phyloP scores from a whole-genome alignment of 2,329 filamentous ascomycete species.

The Trichoderma sp. region DNA sequence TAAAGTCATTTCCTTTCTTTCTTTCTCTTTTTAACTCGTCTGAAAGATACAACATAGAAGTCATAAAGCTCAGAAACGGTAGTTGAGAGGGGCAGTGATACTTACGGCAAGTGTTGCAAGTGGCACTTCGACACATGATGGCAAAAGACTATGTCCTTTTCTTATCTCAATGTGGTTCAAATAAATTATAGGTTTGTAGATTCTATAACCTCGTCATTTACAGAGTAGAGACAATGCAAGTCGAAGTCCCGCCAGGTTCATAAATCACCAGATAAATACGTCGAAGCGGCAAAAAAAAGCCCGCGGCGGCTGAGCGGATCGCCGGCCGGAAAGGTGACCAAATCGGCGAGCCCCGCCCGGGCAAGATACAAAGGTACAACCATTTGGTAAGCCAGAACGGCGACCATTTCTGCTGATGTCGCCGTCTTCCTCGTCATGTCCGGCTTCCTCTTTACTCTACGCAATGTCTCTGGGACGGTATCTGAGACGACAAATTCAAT shows the following conservation, averaged over 20 bases:
- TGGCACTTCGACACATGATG: conserved; percentile 63
- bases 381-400: neutral
- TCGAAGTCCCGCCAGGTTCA: neutral
- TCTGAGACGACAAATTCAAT: neutral
- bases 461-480: neutral
- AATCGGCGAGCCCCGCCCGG: conserved; percentile 4
- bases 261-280: neutral
- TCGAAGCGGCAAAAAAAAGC: neutral
- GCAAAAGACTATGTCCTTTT: neutral
- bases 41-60: neutral
- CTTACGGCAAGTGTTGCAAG: conserved; percentile 62
- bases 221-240: neutral
- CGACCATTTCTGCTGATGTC: neutral
- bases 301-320: neutral
- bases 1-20: neutral
- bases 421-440: neutral
- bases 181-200: neutral
- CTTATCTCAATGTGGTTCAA: neutral
- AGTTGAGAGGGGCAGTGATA: conserved; percentile 20
- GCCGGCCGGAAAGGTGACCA: neutral
- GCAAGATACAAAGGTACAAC: neutral
- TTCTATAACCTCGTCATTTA: neutral
- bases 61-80: neutral
- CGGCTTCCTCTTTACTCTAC: neutral
- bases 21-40: neutral